Conservation (phyloP, 1,284 basidiomycete genomes). For the Pascua sp. region DNA sequence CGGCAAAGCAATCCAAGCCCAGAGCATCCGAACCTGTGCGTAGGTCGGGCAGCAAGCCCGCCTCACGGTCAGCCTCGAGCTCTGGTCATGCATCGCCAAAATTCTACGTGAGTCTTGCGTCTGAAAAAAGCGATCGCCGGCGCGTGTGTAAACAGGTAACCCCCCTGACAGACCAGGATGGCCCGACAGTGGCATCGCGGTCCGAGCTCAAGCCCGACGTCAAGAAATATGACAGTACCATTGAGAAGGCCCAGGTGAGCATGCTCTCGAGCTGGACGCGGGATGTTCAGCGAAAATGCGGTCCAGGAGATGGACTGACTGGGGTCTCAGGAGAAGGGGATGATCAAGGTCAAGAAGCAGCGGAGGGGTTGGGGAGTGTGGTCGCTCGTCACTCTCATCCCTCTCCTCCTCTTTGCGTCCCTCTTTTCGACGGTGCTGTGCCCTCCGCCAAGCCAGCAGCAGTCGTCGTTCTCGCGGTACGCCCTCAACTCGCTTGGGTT, state of each 20-base stretch:
- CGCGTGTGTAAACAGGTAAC: too few species aligned
- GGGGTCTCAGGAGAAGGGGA: neutral
- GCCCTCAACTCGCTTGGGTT: slow-evolving; percentile 36
- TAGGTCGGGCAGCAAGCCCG: too few species aligned
- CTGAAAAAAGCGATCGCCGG: too few species aligned
- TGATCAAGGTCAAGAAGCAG: neutral
- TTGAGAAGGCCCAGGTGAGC: slow-evolving; percentile 1
- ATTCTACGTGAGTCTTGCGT: too few species aligned
- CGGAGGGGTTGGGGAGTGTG: slow-evolving; percentile 25
- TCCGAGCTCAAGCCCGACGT: neutral
- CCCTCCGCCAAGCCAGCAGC: slow-evolving; percentile 26
- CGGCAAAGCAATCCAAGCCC: too few species aligned
- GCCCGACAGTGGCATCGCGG: neutral
- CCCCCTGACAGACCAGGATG: neutral
- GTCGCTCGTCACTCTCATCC: slow-evolving; percentile 36
- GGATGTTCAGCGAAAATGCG: too few species aligned
- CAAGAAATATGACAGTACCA: neutral
- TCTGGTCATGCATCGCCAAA: too few species aligned
- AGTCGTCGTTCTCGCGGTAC: slow-evolving; percentile 28
- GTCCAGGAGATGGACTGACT: neutral
- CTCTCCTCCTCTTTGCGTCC: slow-evolving; percentile 37
- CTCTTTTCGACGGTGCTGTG: slow-evolving; percentile 44
- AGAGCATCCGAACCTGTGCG: too few species aligned
- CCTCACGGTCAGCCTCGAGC: too few species aligned
- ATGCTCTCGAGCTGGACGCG: neutral